Base-by-base conservation (phyloP, 176 grass and related monocot species). In the Oryza punctata region DNA sequence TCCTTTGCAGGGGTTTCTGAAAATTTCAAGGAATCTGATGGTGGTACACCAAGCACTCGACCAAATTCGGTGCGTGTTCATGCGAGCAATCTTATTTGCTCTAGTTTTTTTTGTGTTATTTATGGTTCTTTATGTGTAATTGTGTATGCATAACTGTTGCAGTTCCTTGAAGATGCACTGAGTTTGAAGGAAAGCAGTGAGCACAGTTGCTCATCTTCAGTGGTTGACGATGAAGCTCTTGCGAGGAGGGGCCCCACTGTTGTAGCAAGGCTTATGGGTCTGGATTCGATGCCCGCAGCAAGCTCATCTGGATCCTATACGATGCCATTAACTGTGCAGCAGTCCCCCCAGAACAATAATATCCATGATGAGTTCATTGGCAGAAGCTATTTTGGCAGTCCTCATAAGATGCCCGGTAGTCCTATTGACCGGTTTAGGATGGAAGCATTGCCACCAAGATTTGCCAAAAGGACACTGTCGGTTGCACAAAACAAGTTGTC, bases 241-340 rank as follows among this genome's bases (percentile, higher is more conserved):
- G 40, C 15, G 2, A 85, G 70, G 63, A 92, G 75, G 64, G 71
- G 85, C 43, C 87, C 93, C 12, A 91, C 93, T 47, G 91, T 96
- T 3, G 96, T 99, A 23, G 93, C 93, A 44, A 86, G 93, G 77
- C 91, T 99, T 81, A 96, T 99, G 96, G 96, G 96, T 81, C 85
- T 99, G 85, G 87, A 96, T 65, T 94, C 89, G 16, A 96, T 99
- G 85, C 96, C 96, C 18, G 46, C 50, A 1, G 69, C 84, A 81
- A 86, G 79, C 68, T 44, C 82, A 81, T 84, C 85, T 16, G 87
- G 82, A 45, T 66, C 91, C 27, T 82, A 78, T 74, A 80, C 89
- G 15, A 59, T 68, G 19, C 76, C 78, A 41, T 81, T 84, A 38
- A 61, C 77, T 2, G 61, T 76, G 16, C 80, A 81, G 18, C 59